Evolutionary conservation across 2,329 filamentous ascomycete genomes (phyloP), one percentile per base, ranked within the genome.

Genomic region (Aspergillus udagawae): DNA sequence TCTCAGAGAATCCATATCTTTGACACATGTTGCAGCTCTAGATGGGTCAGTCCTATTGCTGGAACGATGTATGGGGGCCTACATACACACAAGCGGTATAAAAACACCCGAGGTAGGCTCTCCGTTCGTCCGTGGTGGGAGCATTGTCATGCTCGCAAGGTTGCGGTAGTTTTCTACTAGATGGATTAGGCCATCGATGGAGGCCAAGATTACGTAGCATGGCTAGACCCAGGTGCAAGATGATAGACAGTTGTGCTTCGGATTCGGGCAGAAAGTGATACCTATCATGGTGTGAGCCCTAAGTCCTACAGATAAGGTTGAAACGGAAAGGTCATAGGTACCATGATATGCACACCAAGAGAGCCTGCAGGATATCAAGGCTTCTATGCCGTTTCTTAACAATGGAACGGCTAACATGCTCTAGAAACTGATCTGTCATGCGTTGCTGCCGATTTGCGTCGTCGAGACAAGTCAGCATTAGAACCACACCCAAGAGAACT

Each of bases 81-180:
- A 38, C 79, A 65, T 70, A 84, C 82, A 77, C 75, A 9, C 81
- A 83, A 14, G 75, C 79, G 29, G 85, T 59, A 57, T 83, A 84
- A 78, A 82, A 85, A 1, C 81, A 78, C 0, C 80, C 83, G 0
- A 83, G 70, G 0, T 84, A 71, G 0, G 78, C 74, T n/a, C 83
- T 75, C 9, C 78, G 74, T 59, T 85, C 82, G 42, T 84, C 82
- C 7, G 81, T 77, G 0, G 78, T 81, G 3, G 81, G 75, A 2
- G 68, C 65, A 1, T 53, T 52, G 23, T 7, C 32, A 38, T 7
- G 14, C 14, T 17, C 32, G 14, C 14, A 17, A 17, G 32, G 0
- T 38, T 38, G 32, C 5, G 5, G 14, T 17, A 6, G 63, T 68
- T 0, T 25, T 54, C 45, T 14, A 58, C 21, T 6, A 57, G 49